Percentiles rank a stretch among this genome's conserved stretches.
Conservation (phyloP, 345 rosid genomes). For the Eucalyptus melliodora region DNA sequence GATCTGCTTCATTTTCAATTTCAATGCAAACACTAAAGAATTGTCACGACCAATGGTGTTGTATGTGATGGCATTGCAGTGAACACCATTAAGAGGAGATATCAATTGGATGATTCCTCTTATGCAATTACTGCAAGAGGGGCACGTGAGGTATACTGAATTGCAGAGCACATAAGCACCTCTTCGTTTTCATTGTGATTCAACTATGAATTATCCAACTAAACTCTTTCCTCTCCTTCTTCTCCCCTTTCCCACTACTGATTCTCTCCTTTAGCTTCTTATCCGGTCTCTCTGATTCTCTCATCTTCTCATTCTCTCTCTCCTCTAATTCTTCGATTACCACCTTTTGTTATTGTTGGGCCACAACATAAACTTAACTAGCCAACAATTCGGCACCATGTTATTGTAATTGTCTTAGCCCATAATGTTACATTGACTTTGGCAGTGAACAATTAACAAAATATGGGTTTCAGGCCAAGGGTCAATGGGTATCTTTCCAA, state of each 20-base stretch:
- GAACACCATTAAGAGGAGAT: not conserved
- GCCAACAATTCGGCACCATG: not conserved
- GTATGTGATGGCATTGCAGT: not conserved
- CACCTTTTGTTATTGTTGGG: not conserved
- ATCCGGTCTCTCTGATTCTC: not conserved
- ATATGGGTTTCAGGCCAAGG: not conserved
- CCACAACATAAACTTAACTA: not conserved
- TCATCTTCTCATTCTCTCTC: not conserved
- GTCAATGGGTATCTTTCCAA: not conserved
- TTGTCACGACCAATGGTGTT: not conserved
- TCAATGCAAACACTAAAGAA: not conserved
- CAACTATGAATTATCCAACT: not conserved
- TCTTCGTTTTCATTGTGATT: not conserved
- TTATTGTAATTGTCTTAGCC: not conserved
- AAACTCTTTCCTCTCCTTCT: not conserved
- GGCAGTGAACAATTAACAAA: not conserved
- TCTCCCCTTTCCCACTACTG: not conserved
- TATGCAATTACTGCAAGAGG: not conserved
- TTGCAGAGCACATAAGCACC: not conserved
- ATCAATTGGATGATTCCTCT: not conserved
- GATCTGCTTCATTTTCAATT: not conserved
- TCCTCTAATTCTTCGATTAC: not conserved
- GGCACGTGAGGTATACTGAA: not conserved
- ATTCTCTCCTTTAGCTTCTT: not conserved
- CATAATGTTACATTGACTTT: not conserved